Conservation (phyloP, 78 protist genomes). For the Dictyostelium capitatum region DNA sequence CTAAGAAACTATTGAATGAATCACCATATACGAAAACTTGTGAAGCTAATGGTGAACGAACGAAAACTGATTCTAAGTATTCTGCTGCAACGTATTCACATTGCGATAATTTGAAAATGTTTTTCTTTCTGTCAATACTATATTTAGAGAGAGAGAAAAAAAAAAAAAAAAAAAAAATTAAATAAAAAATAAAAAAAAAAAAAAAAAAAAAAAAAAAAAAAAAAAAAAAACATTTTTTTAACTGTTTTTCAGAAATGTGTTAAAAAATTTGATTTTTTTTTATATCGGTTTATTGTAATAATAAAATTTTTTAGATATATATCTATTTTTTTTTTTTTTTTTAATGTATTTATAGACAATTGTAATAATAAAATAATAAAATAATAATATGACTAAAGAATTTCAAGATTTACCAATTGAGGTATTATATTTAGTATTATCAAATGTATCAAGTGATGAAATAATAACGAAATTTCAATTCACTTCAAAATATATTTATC, state of each 20-base stretch:
- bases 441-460: constrained; percentile 18
- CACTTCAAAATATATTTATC: constrained; percentile 35
- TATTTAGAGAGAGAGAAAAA: not conserved
- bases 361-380: not conserved
- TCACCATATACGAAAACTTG: constrained; percentile 88
- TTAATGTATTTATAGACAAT: no score
- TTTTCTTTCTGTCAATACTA: constrained; percentile 95
- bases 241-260: no score
- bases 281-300: no score
- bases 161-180: no score
- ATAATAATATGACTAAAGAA: not conserved
- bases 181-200: no score
- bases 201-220: no score
- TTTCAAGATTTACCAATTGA: constrained; percentile 31
- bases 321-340: no score
- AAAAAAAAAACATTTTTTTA: no score
- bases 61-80: constrained; percentile 70
- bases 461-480: constrained; percentile 42
- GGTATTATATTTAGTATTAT: constrained; percentile 35
- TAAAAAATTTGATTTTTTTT: no score
- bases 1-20: constrained; percentile 76
- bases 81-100: constrained; percentile 98
- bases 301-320: no score
- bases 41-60: constrained; percentile 64
- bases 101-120: constrained; percentile 95